These are phyloP conservation scores for Saccharum spontaneum DNA, from an alignment of 176 grass and related monocot genomes.

Conservation along the genomic window DNA sequence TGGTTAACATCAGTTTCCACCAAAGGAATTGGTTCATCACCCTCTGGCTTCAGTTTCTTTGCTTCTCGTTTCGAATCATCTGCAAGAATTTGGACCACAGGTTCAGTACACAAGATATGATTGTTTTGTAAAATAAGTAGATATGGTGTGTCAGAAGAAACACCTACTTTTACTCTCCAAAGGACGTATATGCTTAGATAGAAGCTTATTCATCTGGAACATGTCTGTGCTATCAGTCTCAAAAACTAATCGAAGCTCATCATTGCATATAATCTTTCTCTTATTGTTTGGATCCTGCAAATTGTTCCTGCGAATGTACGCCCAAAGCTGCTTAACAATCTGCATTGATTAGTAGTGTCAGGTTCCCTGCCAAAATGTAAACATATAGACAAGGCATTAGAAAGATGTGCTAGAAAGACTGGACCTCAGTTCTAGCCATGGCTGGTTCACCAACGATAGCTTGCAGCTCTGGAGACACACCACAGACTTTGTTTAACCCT, in stretches of 20 bases:
- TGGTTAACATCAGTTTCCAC: slow-evolving; percentile 46
- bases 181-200: slow-evolving; percentile 80
- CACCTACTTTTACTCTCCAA: slow-evolving; percentile 61
- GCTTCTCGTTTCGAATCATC: slow-evolving; percentile 58
- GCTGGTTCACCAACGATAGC: slow-evolving; percentile 94
- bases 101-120: neutral
- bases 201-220: slow-evolving; percentile 97
- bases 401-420: slow-evolving; percentile 19
- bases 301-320: slow-evolving; percentile 88
- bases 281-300: slow-evolving; percentile 94
- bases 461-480: slow-evolving; percentile 94
- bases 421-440: slow-evolving; percentile 97
- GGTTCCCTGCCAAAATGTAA: slow-evolving; percentile 14
- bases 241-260: slow-evolving; percentile 82
- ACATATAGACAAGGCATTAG: slow-evolving; percentile 16
- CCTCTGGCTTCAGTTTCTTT: slow-evolving; percentile 68
- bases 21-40: slow-evolving; percentile 46
- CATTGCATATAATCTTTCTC: slow-evolving; percentile 95
- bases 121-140: neutral
- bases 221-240: slow-evolving; percentile 92
- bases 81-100: slow-evolving; percentile 51
- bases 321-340: slow-evolving; percentile 95
- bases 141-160: neutral
- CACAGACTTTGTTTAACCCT: slow-evolving; percentile 91
- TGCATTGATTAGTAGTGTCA: slow-evolving; percentile 36